Conservation (phyloP, 495 filamentous ascomycete genomes). For the Penicillium argentinense region DNA sequence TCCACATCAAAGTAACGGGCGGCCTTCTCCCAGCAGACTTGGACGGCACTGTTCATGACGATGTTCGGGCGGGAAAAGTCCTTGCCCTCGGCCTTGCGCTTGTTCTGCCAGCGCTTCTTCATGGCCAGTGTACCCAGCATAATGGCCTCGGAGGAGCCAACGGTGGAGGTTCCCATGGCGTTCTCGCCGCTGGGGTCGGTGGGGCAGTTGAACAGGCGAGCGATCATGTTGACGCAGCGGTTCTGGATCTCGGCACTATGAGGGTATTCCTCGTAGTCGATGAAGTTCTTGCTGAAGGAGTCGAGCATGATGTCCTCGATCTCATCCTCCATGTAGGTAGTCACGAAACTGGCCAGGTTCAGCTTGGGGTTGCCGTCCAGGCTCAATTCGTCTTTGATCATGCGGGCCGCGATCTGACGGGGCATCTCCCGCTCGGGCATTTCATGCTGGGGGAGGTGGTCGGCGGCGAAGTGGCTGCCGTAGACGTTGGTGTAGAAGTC, state of each 20-base stretch:
- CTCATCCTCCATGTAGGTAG: constrained; percentile 65
- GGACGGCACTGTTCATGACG: constrained; percentile 88
- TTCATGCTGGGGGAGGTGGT: constrained; percentile 74
- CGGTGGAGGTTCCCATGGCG: constrained; percentile 80
- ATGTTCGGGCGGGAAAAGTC: constrained; percentile 77
- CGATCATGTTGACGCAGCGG: constrained; percentile 91
- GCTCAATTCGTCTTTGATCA: constrained; percentile 93
- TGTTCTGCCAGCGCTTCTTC: constrained; percentile 93
- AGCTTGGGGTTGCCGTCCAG: constrained; percentile 87
- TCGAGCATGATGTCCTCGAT: constrained; percentile 90
- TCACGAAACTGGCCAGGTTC: constrained; percentile 47
- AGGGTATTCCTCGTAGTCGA: constrained; percentile 91
- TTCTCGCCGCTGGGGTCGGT: constrained; percentile 45
- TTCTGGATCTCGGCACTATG: constrained; percentile 89
- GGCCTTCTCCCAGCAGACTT: constrained; percentile 97
- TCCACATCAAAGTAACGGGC: constrained; percentile 93
- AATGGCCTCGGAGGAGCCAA: constrained; percentile 86
- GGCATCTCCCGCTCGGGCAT: constrained; percentile 94
- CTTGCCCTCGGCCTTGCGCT: constrained; percentile 75
- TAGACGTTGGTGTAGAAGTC: constrained; percentile 77
- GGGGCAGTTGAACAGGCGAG: constrained; percentile 79
- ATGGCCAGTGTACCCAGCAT: constrained; percentile 88
- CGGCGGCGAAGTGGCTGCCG: constrained; percentile 74
- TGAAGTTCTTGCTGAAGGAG: constrained; percentile 88
- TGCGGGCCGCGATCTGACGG: constrained; percentile 82